phyloP scores from a whole-genome alignment of 306 rosid genomes.

The Corylus avellana region DNA sequence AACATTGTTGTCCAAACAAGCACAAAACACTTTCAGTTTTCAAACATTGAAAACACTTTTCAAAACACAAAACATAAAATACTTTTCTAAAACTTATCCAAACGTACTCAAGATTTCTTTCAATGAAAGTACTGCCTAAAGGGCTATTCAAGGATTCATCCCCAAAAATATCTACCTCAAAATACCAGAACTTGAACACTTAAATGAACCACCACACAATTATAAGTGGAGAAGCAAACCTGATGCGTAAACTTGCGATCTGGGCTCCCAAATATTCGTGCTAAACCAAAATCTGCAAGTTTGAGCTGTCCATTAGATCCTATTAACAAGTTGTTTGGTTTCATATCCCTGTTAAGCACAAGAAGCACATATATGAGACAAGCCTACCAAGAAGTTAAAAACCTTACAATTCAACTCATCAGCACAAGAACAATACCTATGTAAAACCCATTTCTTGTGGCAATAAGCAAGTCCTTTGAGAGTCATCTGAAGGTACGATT shows the following conservation, averaged over 20 bases:
- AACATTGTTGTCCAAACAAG: no score
- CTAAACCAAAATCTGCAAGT: slow-evolving; percentile 99
- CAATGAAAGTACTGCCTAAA: not conserved
- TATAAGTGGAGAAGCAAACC: slow-evolving; percentile 51
- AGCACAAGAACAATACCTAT: slow-evolving; percentile 52
- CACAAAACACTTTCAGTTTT: no score
- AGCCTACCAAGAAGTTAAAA: slow-evolving; percentile 18
- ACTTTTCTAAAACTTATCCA: no score
- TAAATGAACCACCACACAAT: slow-evolving; percentile 18
- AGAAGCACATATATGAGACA: slow-evolving; percentile 28
- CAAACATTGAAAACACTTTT: no score
- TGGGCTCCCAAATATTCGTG: slow-evolving; percentile 96
- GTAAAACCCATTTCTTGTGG: slow-evolving; percentile 97
- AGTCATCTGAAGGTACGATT: slow-evolving; percentile 91
- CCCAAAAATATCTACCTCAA: slow-evolving; percentile 15
- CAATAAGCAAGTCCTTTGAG: slow-evolving; percentile 85
- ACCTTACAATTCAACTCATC: slow-evolving; percentile 7
- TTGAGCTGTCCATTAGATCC: slow-evolving; percentile 92
- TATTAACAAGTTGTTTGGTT: slow-evolving; percentile 94
- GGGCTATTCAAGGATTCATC: not conserved
- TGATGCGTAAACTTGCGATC: slow-evolving; percentile 93
- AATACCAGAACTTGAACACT: not conserved
- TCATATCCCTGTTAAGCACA: slow-evolving; percentile 83
- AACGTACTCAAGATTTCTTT: not conserved
- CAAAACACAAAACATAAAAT: no score